Base-by-base conservation (phyloP, 768 basidiomycete genomes). In the Mycena galopus region DNA sequence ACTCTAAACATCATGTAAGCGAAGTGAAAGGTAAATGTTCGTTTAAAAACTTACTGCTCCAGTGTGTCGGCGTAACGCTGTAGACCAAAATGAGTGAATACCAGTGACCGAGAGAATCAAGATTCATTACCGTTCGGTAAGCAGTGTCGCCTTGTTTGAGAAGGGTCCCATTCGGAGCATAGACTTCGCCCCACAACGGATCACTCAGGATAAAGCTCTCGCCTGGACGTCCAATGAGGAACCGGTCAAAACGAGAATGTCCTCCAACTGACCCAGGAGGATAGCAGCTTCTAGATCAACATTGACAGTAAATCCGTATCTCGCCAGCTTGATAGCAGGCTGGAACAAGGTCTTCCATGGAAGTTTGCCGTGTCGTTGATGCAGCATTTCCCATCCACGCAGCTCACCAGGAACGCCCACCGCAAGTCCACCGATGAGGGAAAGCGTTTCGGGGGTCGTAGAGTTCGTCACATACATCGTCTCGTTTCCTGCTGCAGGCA, bases 391-490 rank as follows among this genome's bases (percentile, higher is more conserved):
- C 64, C 93, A 84, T 9, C 93, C 94, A 21, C 90, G 86, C 61
- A 94, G 80, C 80, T 95, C 94, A 11, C 94, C 91, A 0, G 94
- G 94, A 0, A 94, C 90, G 33, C 87, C 93, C 16, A 94, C 86
- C 2, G 91, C 78, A 62, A 95, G 82, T 7, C 94, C 94, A 3
- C 94, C 93, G 51, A 87, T 86, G 66, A 77, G 83, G 32, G 91
- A 84, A 3, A 84, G 81, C 7, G 72, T 73, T 19, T 62, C 21
- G 2, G 57, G 57, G 1, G 74, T 62, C 8, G 75, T 71, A 7
- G 90, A 82, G 39, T 88, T 78, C 32, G 71, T 65, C 10, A 59
- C 66, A 80, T 89, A 94, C 93, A 94, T 94, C 29, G 86, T 87
- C 56, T 83, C 79, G 76, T 87, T 88, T 12, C 91, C 84, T 30